Conservation (phyloP, 192 early-diverging fungal genomes). For the Coemansia brasiliensis region DNA sequence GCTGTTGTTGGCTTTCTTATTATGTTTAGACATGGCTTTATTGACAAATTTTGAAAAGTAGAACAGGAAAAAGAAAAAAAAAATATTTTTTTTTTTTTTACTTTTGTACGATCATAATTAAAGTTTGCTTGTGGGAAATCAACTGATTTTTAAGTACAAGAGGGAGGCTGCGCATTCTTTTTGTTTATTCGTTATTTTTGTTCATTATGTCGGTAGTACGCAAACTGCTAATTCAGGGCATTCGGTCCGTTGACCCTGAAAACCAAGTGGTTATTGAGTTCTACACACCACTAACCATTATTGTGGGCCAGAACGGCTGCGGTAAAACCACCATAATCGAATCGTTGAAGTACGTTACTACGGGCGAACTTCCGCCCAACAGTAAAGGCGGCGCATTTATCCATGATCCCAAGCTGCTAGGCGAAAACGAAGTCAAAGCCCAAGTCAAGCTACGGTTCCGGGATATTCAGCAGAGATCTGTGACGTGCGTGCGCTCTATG, state of each 20-base stretch:
- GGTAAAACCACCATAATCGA: conserved; percentile 99
- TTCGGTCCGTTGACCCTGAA: conserved; percentile 89
- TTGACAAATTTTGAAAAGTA: background rate
- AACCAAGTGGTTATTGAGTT: conserved; percentile 76
- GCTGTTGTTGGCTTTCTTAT: conserved; percentile 6
- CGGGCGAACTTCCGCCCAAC: conserved; percentile 88
- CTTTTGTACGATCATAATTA: conserved; percentile 1
- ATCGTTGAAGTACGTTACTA: conserved; percentile 92
- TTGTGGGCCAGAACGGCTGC: conserved; percentile 93
- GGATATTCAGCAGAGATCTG: conserved; percentile 69
- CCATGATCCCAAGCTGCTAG: conserved; percentile 86
- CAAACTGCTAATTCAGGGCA: conserved; percentile 77
- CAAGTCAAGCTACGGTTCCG: conserved; percentile 87
- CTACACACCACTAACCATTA: conserved; percentile 88
- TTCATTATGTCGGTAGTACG: conserved; percentile 67
- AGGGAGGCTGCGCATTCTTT: background rate
- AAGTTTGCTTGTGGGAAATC: background rate
- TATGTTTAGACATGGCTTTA: conserved; percentile 5
- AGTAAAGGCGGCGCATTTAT: conserved; percentile 88
- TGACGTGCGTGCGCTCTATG: conserved; percentile 79
- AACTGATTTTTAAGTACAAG: background rate
- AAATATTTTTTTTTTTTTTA: conserved; percentile 5
- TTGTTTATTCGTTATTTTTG: background rate
- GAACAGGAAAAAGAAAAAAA: background rate
- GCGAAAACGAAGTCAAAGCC: conserved; percentile 80